Base-by-base conservation (phyloP, 2,329 filamentous ascomycete species). In the Aspergillus uvarum region DNA sequence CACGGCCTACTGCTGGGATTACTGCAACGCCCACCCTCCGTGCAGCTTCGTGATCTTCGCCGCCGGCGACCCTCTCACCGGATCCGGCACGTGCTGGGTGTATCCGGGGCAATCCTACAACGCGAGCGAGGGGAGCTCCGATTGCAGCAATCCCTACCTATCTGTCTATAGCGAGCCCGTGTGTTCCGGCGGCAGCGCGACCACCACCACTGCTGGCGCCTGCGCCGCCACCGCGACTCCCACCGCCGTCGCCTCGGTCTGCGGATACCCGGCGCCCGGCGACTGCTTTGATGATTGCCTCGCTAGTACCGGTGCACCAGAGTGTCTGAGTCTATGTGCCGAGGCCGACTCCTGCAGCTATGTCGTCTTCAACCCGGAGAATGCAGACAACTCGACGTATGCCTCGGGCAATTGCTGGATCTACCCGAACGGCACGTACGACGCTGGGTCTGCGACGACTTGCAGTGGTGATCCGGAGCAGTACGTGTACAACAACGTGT, bases 21-120 rank as follows among this genome's bases (percentile, higher is more conserved):
- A 71, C 65, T 74, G 72, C 62, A 65, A 69, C 57, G 61, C 59
- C 47, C 48, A 73, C 60, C 65, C 62, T 59, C 71, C 71, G 24
- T 74, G 72, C 64, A 61, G 59, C 64, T 74, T 73, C 60, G 64
- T 67, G 56, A 69, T 73, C 62, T 74, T 72, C 61, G 5, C 19
- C 56, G 59, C 66, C 47, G 70, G 65, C 42, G 72, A 73, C 61
- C 71, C 72, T 51, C 44, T 62, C 58, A 57, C 55, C 2, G 72
- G 68, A 63, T 62, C 51, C 44, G 72, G 72, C 54, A 69, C 63
- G 1, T 35, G 32, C 32, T 35, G 32, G 32, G 8, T 35, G 32
- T 35, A 35, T 10, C 32, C 32, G 4, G 32, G 32, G 11, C 11
- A 35, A 35, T 12, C 32, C 32, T 35, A 35, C 32, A 35, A 35